Evolutionary conservation across 2,329 filamentous ascomycete species (phyloP), one percentile per base, ranked within the genome.

Genomic region (Monilinia vaccinii-corymbosi): DNA sequence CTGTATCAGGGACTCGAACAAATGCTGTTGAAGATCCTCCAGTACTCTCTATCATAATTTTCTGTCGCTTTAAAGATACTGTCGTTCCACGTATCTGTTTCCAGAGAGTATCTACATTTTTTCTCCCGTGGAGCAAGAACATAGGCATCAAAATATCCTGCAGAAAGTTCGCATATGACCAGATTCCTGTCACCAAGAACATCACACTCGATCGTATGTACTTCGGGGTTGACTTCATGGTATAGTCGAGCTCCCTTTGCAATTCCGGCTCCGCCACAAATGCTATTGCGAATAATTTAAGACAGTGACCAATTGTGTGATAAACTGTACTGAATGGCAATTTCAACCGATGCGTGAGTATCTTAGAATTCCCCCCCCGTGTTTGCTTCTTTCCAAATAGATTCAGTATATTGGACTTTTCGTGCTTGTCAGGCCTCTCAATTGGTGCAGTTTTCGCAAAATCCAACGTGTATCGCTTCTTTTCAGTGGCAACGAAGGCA

Each of bases 1-100:
- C 63, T 21, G 62, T 56, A 32, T 66, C 63, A 5, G 55, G 57
- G 8, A 61, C 44, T 31, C 62, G 64, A 36, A 68, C 71, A 65
- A 81, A 81, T 13, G 75, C 77, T 16, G 79, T 81, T 50, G 76
- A 78, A 0, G 74, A 74, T 0, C 78, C 77, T 10, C 78, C 76
- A 13, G 76, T 71, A 60, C 74, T 75, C 60, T 77, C 74, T 36
- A 82, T 75, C n/a, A 77, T 65, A 51, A 79, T 71, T 40, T 76
- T 71, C 58, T 75, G 56, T 25, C 46, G 34, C 52, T 61, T 61
- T 18, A 48, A 55, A n/a, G 42, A 60, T 18, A 55, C 47, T 23
- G 38, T 53, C 8, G 46, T 60, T 5, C 60, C 56, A 34, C 34
- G 28, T 52, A 58, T 58, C 28, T 58, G 36, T 61, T 60, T 44